Conservation (phyloP, 1,139 yeast genomes). For the Sugiyamaella castrensis region DNA sequence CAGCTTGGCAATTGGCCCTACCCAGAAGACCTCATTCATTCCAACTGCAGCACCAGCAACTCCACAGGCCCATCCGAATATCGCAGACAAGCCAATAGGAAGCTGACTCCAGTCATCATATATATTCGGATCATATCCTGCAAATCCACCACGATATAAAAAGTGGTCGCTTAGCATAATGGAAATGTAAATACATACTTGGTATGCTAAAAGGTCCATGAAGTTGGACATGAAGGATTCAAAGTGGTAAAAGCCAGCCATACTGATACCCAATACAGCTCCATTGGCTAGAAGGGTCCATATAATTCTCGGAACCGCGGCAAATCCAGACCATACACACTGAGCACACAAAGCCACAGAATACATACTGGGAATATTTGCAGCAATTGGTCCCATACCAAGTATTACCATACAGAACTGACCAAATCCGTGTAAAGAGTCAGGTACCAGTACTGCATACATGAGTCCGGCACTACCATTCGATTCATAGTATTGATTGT, state of each 20-base stretch:
- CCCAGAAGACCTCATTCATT: slow-evolving; percentile 82
- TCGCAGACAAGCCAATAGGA: slow-evolving; percentile 77
- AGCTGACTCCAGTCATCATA: slow-evolving; percentile 55
- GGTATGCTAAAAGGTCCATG: slow-evolving; percentile 88
- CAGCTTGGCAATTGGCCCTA: slow-evolving; percentile 65
- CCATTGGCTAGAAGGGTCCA: slow-evolving; percentile 81
- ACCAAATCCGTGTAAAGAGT: slow-evolving; percentile 85
- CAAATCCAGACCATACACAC: slow-evolving; percentile 70
- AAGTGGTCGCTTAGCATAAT: slow-evolving; percentile 75
- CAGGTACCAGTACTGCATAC: slow-evolving; percentile 68
- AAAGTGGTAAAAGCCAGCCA: slow-evolving; percentile 80
- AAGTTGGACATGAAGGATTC: slow-evolving; percentile 72
- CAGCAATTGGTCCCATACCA: slow-evolving; percentile 81
- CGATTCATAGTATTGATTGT: slow-evolving; percentile 51
- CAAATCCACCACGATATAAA: slow-evolving; percentile 55
- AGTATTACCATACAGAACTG: slow-evolving; percentile 81
- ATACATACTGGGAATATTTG: slow-evolving; percentile 91
- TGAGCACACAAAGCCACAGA: slow-evolving; percentile 84
- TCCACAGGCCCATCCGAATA: slow-evolving; percentile 76
- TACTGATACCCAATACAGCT: slow-evolving; percentile 76
- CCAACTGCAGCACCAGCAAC: slow-evolving; percentile 83
- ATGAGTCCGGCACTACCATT: slow-evolving; percentile 78
- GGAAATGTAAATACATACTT: slow-evolving; percentile 80
- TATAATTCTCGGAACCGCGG: slow-evolving; percentile 69
- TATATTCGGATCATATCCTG: slow-evolving; percentile 59